Evolutionary conservation across 441 rosid species (phyloP).

Genomic region (Gossypium trilobum): DNA sequence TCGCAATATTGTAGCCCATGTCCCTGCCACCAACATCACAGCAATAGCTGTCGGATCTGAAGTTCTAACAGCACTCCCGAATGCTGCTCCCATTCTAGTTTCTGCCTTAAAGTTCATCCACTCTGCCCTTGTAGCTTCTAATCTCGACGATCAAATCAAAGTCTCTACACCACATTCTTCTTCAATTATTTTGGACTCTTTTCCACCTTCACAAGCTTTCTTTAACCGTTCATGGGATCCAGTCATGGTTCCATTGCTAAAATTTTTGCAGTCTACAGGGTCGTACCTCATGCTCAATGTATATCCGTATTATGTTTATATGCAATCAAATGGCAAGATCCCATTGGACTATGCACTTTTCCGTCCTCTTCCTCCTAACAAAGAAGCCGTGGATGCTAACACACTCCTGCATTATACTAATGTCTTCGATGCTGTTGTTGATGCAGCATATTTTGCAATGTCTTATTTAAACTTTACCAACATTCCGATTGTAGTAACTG

Average conservation of each 20-base stretch:
- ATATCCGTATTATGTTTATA: conserved; percentile 72
- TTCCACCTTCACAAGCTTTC: conserved; percentile 97
- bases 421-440: conserved; percentile 80
- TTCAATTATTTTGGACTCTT: conserved; percentile 75
- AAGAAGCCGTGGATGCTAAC: conserved; percentile 87
- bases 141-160: conserved; percentile 71
- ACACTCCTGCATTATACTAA: conserved; percentile 82
- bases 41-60: conserved; percentile 75
- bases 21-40: conserved; percentile 83
- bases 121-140: conserved; percentile 74
- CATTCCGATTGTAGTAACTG: conserved; percentile 58
- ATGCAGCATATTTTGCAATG: conserved; percentile 85
- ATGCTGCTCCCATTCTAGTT: conserved; percentile 69
- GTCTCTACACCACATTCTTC: conserved; percentile 82
- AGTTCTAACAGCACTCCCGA: conserved; percentile 55
- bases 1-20: conserved; percentile 65
- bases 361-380: conserved; percentile 77
- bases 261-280: conserved; percentile 63
- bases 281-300: conserved; percentile 77
- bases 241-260: conserved; percentile 76
- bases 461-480: conserved; percentile 64
- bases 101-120: conserved; percentile 73
- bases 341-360: conserved; percentile 85
- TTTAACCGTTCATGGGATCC: conserved; percentile 85
- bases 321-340: conserved; percentile 60